Conservation (phyloP, 2,329 filamentous ascomycete genomes). For the Apiospora pterosperma region DNA sequence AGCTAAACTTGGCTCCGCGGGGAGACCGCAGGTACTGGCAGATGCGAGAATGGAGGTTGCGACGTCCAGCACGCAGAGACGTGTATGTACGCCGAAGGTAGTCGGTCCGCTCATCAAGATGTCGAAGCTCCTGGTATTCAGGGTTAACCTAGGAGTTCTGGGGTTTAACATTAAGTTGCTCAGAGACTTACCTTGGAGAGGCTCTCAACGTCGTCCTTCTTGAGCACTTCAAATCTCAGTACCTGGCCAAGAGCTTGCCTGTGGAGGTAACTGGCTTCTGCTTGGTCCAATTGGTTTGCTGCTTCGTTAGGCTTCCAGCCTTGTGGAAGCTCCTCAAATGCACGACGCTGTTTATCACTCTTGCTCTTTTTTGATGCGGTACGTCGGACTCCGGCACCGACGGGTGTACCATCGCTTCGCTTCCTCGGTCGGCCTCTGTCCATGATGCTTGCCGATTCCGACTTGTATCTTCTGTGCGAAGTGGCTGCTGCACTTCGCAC, state of each 20-base stretch:
- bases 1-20: conserved; percentile 66
- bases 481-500: conserved; percentile 12
- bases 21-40: conserved; percentile 73
- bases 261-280: conserved; percentile 50
- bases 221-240: conserved; percentile 62
- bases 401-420: conserved; percentile 39
- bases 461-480: conserved; percentile 49
- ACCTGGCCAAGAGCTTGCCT: conserved; percentile 61
- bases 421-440: conserved; percentile 60
- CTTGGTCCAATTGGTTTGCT: conserved; percentile 38
- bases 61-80: conserved; percentile 70
- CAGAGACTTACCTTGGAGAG: conserved; percentile 59
- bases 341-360: conserved; percentile 48
- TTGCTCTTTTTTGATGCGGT: conserved; percentile 41
- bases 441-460: conserved; percentile 57
- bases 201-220: conserved; percentile 57
- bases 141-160: neutral
- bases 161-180: neutral
- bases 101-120: conserved; percentile 73
- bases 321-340: conserved; percentile 59
- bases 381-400: conserved; percentile 33
- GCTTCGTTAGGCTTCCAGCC: conserved; percentile 56
- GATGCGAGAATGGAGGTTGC: conserved; percentile 73
- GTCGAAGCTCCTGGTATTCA: conserved; percentile 72
- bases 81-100: conserved; percentile 76